phyloP scores from a whole-genome alignment of 768 basidiomycete species.

The Panaeolus papilionaceus region DNA sequence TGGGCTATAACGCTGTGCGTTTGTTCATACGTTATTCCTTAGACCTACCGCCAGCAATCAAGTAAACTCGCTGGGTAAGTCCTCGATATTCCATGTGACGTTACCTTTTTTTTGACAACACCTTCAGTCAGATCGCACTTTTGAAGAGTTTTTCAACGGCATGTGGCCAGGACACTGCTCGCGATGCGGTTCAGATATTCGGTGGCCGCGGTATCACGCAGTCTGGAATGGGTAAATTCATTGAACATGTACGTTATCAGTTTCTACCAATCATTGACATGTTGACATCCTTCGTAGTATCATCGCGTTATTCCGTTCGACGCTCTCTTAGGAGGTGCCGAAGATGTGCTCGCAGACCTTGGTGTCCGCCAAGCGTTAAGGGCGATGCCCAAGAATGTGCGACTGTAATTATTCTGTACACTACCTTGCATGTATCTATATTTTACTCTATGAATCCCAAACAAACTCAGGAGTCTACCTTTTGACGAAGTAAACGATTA shows the following conservation, averaged over 20 bases:
- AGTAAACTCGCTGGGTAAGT: conserved; percentile 72
- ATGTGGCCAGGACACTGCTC: conserved; percentile 69
- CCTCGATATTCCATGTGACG: conserved; percentile 9
- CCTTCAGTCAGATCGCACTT: conserved; percentile 66
- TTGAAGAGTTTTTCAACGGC: conserved; percentile 73
- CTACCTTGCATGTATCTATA: neutral
- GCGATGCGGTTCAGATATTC: conserved; percentile 68
- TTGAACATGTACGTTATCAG: conserved; percentile 67
- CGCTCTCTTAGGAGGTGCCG: conserved; percentile 68
- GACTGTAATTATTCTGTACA: conserved; percentile 47
- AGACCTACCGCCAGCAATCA: conserved; percentile 79
- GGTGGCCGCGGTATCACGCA: conserved; percentile 88
- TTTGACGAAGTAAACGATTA: too few relatives aligned
- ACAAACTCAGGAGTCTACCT: too few relatives aligned
- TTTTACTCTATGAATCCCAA: neutral
- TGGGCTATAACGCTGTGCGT: neutral
- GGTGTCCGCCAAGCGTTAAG: conserved; percentile 79
- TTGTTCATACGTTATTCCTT: conserved; percentile 15
- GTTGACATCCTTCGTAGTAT: conserved; percentile 48
- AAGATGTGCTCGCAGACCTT: conserved; percentile 77
- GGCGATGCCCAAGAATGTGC: conserved; percentile 68
- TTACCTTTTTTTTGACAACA: conserved; percentile 1
- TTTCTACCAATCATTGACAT: neutral
- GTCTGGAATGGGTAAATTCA: conserved; percentile 78
- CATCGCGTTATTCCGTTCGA: conserved; percentile 73